Evolutionary conservation across 2,329 filamentous ascomycete genomes (phyloP).

Genomic region (Fusarium marasasianum): DNA sequence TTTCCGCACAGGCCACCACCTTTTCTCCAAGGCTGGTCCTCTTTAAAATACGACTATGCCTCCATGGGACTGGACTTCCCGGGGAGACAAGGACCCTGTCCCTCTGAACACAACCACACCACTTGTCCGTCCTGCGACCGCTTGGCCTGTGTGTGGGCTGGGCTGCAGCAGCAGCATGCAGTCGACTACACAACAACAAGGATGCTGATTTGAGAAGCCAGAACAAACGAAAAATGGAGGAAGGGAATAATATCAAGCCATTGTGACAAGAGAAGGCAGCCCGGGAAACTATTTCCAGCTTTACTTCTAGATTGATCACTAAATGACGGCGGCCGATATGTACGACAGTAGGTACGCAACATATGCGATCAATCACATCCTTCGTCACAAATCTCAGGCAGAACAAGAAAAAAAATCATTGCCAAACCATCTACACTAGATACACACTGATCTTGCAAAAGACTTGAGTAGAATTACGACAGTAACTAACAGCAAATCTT

Average conservation of each 20-base stretch:
- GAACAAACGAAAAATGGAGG: background rate
- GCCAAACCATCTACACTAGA: background rate
- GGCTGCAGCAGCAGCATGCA: constrained; percentile 26
- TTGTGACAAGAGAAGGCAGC: constrained; percentile 1
- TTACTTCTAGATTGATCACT: constrained; percentile 5
- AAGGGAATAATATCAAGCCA: background rate
- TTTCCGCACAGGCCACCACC: constrained; percentile 31
- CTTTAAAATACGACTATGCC: constrained; percentile 25
- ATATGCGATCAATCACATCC: background rate
- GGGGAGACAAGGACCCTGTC: constrained; percentile 30
- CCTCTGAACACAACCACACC: constrained; percentile 34
- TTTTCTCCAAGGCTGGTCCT: constrained; percentile 21
- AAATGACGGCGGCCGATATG: background rate
- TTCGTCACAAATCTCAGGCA: background rate
- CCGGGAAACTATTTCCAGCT: constrained; percentile 14
- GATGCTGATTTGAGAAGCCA: constrained; percentile 10
- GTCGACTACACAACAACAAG: constrained; percentile 25
- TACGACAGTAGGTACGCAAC: background rate
- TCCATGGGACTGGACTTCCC: constrained; percentile 25
- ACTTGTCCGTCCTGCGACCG: constrained; percentile 39
- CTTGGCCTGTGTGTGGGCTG: constrained; percentile 36
- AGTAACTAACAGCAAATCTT: constrained; percentile 4
- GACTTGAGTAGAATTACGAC: constrained; percentile 6
- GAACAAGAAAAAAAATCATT: background rate
- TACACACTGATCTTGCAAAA: background rate